Percentiles rank a stretch among this genome's conserved stretches.
Conservation (phyloP, 1,284 basidiomycete species). For the Leccinum fuscescens region DNA sequence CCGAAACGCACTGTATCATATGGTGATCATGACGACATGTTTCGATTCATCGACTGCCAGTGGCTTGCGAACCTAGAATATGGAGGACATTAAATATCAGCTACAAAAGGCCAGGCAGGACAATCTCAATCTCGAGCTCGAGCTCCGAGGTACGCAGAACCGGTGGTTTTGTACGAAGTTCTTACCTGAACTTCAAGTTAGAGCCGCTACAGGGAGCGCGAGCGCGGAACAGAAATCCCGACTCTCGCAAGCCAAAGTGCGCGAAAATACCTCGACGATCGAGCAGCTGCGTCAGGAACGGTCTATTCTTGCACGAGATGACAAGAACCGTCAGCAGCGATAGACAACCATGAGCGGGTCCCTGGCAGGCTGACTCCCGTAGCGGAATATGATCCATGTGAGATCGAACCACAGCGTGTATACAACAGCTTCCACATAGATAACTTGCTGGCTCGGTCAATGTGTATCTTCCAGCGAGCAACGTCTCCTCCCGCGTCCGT, state of each 20-base stretch:
- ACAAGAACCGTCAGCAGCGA: conserved; percentile 66
- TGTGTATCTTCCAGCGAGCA: background rate
- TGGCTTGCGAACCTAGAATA: conserved; percentile 49
- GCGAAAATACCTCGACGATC: conserved; percentile 65
- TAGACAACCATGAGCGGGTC: conserved; percentile 21
- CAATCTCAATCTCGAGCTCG: conserved; percentile 70
- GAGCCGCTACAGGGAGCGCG: conserved; percentile 43
- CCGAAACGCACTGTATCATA: conserved; percentile 60
- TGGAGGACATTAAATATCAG: conserved; percentile 70
- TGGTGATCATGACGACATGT: conserved; percentile 31
- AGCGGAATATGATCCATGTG: conserved; percentile 7
- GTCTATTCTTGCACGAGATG: conserved; percentile 58
- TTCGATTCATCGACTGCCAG: conserved; percentile 8
- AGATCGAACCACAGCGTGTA: conserved; percentile 3
- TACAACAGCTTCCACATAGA: conserved; percentile 14
- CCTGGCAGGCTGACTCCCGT: background rate
- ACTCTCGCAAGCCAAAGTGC: conserved; percentile 58
- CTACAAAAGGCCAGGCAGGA: conserved; percentile 65
- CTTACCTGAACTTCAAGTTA: conserved; percentile 12
- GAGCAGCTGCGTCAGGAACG: conserved; percentile 73
- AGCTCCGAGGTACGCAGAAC: conserved; percentile 54
- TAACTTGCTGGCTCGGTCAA: background rate
- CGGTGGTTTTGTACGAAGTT: background rate
- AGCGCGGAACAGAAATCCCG: conserved; percentile 69
- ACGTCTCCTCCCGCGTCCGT: background rate